phyloP scores from a whole-genome alignment of 192 early-diverging fungal species.

The Umbelopsis isabellina region DNA sequence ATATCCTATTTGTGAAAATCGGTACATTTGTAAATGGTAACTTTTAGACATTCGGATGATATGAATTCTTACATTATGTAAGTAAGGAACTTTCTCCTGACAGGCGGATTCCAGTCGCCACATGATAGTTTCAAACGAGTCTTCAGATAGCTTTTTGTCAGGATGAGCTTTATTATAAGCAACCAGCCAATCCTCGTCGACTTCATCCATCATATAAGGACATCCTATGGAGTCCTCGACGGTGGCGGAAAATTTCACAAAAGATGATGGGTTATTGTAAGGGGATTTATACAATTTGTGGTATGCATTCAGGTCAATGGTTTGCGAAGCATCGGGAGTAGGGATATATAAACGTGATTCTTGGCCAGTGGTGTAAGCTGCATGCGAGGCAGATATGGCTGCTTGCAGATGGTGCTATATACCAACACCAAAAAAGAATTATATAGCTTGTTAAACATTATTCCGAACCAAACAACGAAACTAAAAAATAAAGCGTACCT shows the following conservation, averaged over 20 bases:
- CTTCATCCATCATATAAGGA: slow-evolving; percentile 89
- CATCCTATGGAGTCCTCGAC: slow-evolving; percentile 89
- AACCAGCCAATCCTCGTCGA: slow-evolving; percentile 74
- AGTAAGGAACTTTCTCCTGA: slow-evolving; percentile 55
- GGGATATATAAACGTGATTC: slow-evolving; percentile 79
- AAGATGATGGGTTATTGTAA: slow-evolving; percentile 75
- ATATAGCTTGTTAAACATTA: slow-evolving; percentile 18
- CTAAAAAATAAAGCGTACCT: slow-evolving; percentile 46
- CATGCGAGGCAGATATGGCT: slow-evolving; percentile 79
- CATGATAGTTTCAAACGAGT: slow-evolving; percentile 82
- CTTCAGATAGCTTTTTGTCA: slow-evolving; percentile 58
- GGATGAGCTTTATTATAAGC: slow-evolving; percentile 43
- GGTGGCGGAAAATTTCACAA: slow-evolving; percentile 84
- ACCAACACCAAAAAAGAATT: slow-evolving; percentile 14
- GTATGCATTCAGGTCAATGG: slow-evolving; percentile 62
- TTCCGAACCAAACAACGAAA: slow-evolving; percentile 9
- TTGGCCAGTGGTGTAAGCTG: slow-evolving; percentile 61
- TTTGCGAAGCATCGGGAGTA: slow-evolving; percentile 85
- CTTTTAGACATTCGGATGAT: not conserved
- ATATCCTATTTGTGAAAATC: slow-evolving; percentile 30
- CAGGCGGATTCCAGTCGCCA: slow-evolving; percentile 74
- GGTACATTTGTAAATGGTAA: not conserved
- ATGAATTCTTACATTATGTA: slow-evolving; percentile 35
- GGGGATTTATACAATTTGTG: slow-evolving; percentile 66
- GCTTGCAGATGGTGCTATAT: slow-evolving; percentile 89